Evolutionary conservation across 2,329 filamentous ascomycete genomes (phyloP).

Genomic region (Claviceps digitariae): DNA sequence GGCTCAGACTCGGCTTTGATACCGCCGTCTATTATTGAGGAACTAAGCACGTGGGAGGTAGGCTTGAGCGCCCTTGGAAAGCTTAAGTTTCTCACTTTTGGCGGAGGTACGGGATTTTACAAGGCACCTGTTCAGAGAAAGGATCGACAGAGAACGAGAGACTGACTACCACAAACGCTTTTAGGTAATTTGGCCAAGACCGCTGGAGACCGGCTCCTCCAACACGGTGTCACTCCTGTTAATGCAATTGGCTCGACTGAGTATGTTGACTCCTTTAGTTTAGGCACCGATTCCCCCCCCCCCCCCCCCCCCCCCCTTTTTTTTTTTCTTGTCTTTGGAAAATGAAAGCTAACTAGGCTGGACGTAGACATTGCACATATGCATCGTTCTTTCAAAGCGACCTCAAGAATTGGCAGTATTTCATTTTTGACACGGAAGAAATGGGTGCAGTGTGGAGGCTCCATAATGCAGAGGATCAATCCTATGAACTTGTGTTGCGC

Average conservation of each 20-base stretch:
- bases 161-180: not conserved
- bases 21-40: conserved; percentile 28
- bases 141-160: conserved; percentile 1
- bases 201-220: conserved; percentile 24
- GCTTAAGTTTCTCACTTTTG: conserved; percentile 21
- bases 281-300: too few species aligned
- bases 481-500: conserved; percentile 22
- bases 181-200: conserved; percentile 23
- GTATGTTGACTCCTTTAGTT: conserved; percentile 16
- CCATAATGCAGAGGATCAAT: conserved; percentile 1
- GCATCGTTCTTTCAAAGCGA: conserved; percentile 21
- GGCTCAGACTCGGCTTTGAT: conserved; percentile 16
- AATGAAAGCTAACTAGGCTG: not conserved
- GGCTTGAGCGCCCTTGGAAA: conserved; percentile 18
- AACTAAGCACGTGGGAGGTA: conserved; percentile 22
- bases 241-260: conserved; percentile 30
- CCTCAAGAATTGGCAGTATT: conserved; percentile 27
- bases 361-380: conserved; percentile 19
- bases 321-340: not conserved
- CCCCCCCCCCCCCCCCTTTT: not conserved
- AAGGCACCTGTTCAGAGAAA: not conserved
- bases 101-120: conserved; percentile 19
- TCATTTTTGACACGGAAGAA: conserved; percentile 26
- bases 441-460: conserved; percentile 28
- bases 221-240: conserved; percentile 18